These are phyloP conservation scores for Suillus subalutaceus DNA, from an alignment of 768 basidiomycete genomes.

Conservation along the genomic window DNA sequence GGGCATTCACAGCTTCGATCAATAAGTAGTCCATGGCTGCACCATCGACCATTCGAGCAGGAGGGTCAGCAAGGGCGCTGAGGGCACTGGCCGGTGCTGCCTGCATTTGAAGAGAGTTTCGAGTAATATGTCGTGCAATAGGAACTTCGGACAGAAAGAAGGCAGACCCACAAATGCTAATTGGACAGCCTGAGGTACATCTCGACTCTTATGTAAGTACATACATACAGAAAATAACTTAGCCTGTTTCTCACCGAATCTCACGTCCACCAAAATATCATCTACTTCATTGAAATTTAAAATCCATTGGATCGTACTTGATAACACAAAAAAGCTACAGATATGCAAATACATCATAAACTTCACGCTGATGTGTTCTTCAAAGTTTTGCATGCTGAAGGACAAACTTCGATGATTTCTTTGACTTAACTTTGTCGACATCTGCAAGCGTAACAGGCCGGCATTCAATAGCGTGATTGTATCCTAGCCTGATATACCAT, in stretches of 20 bases:
- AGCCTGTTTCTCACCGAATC: too few species aligned
- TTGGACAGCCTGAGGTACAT: too few species aligned
- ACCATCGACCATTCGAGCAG: conserved; percentile 60
- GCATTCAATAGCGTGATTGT: conserved; percentile 77
- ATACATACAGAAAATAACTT: too few species aligned
- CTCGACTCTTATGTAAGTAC: too few species aligned
- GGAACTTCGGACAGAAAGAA: not conserved
- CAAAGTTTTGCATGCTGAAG: conserved; percentile 45
- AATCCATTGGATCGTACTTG: not conserved
- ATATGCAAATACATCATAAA: not conserved
- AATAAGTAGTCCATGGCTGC: conserved; percentile 85
- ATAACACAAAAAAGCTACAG: not conserved
- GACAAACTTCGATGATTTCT: conserved; percentile 51
- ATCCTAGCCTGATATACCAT: conserved; percentile 60
- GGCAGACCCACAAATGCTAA: not conserved
- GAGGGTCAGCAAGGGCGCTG: conserved; percentile 66
- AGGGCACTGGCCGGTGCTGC: conserved; percentile 36
- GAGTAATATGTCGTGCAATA: not conserved
- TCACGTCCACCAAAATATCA: not conserved
- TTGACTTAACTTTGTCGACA: conserved; percentile 77
- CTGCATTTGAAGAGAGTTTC: conserved; percentile 30
- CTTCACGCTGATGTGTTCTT: conserved; percentile 9
- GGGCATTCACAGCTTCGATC: conserved; percentile 75
- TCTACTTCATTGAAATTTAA: not conserved
- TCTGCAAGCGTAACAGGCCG: conserved; percentile 63